Base-by-base conservation (phyloP, 495 filamentous ascomycete genomes). In the Tirmania nivea region DNA sequence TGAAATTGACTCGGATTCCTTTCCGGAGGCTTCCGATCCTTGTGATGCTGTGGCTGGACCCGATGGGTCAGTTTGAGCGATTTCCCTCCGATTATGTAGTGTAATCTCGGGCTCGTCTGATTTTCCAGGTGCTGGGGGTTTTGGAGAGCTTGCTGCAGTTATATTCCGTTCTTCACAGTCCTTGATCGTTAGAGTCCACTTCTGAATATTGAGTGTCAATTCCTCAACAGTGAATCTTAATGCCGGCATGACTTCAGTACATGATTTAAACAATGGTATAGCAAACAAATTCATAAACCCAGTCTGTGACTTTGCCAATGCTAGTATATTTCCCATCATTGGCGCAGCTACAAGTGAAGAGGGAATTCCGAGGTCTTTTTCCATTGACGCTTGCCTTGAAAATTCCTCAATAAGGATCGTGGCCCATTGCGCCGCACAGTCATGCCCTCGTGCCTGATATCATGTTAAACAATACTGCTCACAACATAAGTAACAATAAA, bases 201-300 rank as follows among this genome's bases (percentile, higher is more conserved):
- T 71, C 0, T 65, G 61, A 62, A 80, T 79, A 66, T 96, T 97
- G 31, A 65, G 64, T 25, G 78, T 70, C 48, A 96, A 78, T 63
- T 94, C 85, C 3, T 82, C 75, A 8, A 88, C 81, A 35, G 78
- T 84, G 64, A 88, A 94, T 36, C 72, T 69, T 78, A 97, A 80
- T 20, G 73, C 75, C 8, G 90, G 87, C 51, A 96, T 68, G 42
- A 96, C 76, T 52, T 92, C 80, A 25, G 83, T 77, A 16, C 94
- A 78, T 20, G 78, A 81, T 56, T 86, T 79, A 63, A 97, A 97
- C 0, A 97, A 74, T 0, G 90, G 90, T 36, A 83, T 74, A 19
- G 89, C 90, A 63, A 96, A 96, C 55, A 94, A 75, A 53, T 82
- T 90, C 83, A 97, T 94, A 69, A 97, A 97, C 34, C 82, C 79